A percentile compares a stretch with the other conserved stretches of the same genome.
phyloP scores from a whole-genome alignment of 257 asterid genomes.

The Primulina eburnea region DNA sequence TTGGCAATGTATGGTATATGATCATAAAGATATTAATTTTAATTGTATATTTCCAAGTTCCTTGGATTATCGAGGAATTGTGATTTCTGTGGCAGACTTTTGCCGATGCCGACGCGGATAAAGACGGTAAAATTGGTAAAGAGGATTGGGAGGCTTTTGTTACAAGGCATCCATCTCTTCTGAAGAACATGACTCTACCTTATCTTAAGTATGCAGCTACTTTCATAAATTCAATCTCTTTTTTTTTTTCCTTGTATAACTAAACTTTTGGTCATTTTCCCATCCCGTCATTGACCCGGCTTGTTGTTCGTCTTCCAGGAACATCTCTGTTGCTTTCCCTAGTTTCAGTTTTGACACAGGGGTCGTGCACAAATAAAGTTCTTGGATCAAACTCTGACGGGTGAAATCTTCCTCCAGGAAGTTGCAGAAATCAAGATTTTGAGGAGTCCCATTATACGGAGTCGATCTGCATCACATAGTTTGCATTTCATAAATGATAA shows the following conservation, averaged over 20 bases:
- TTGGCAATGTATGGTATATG: conserved; percentile 41
- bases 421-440: no score
- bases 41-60: not conserved
- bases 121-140: conserved; percentile 67
- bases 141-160: conserved; percentile 80
- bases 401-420: not conserved
- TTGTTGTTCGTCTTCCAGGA: conserved; percentile 39
- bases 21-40: not conserved
- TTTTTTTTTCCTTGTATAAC: no score
- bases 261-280: no score
- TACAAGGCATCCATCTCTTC: conserved; percentile 57
- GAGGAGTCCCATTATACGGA: not conserved
- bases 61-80: no score
- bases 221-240: no score
- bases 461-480: not conserved
- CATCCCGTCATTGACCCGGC: not conserved
- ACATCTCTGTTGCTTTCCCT: conserved; percentile 62
- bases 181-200: conserved; percentile 92
- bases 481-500: no score
- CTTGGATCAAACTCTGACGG: no score
- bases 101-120: conserved; percentile 71
- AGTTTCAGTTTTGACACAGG: conserved; percentile 19
- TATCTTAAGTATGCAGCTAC: conserved; percentile 57
- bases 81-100: conserved; percentile 51
- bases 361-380: no score